Base-by-base conservation (phyloP, 768 basidiomycete species). In the Udeniomyces megalosporus region DNA sequence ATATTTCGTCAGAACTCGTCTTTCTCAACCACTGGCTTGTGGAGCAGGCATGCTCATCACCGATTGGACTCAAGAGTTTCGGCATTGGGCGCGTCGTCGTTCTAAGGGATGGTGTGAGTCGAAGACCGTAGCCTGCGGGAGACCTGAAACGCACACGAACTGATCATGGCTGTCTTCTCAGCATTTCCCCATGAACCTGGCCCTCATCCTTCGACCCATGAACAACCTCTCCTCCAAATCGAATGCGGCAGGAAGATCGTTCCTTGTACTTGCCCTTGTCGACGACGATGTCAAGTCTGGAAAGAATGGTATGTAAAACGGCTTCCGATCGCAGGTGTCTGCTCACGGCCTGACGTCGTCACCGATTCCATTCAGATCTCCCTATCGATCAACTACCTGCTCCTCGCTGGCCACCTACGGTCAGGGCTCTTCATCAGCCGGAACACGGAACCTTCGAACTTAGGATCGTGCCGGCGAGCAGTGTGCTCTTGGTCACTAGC, bases 1-100 rank as follows among this genome's bases (percentile, higher is more conserved):
- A 93, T 67, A 72, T 80, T 26, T 83, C 82, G 11, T 75, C 76
- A 26, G 79, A 80, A 15, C 77, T 89, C 53, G 78, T 84, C 20
- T 74, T 80, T 26, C 70, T 78, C 50, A 89, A 90, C 71, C 80
- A 79, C 59, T 72, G 73, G 35, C 74, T 95, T 22, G 69, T 91
- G 50, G 73, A 77, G 15, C 78, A 83, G 71, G 85, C 83, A 1
- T 71, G 79, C 1, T 70, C 72, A 22, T 79, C 84, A 62, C 78
- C 80, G 29, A 82, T 83, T 65, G 86, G 85, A 3, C 75, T 75
- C 17, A 91, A 86, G 74, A 73, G 80, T 5, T 73, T 97, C 50
- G 72, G 76, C 17, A 70, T 81, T 0, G 93, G 93, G 3, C 79
- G 95, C 58, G 82, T 96, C 22, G 81, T 97, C 2, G 73, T 97